Base-by-base conservation (phyloP, 495 filamentous ascomycete genomes). In the Aspergillus avenaceus region DNA sequence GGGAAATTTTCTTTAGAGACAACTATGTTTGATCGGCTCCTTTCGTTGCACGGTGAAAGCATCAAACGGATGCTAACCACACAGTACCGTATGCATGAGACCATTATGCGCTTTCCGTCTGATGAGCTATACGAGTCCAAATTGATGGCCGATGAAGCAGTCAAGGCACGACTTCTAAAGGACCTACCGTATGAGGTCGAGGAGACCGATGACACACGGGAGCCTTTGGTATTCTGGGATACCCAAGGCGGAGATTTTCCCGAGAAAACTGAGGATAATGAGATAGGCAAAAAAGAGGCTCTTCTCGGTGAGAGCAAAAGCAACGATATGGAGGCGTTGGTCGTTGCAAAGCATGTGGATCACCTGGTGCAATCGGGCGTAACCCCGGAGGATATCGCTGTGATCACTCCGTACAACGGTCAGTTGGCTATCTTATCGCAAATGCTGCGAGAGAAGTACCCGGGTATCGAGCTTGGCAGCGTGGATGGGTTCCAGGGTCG, bases 401-500 rank as follows among this genome's bases (percentile, higher is more conserved):
- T 99, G 8, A 84, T 98, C 19, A 97, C 93, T 23, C 93, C 93
- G 37, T 99, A 99, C 64, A 96, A 95, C 64, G 93, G 90, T 9
- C 93, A 98, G 77, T 75, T 96, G 7, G 82, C 86, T 2, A 69
- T 95, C 0, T 72, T 98, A 44, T 79, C 90, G 2, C 78, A 82
- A 32, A 64, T 76, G 50, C 75, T 98, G 14, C 90, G 91, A 49
- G 87, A 91, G 45, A 72, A 74, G 36, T 95, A 87, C 54, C 85
- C 85, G 0, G 90, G 84, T 3, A 81, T 99, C 12, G 93, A 99
- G 64, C 70, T 97, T 14, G 93, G 93, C 22, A 95, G 87, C 56
- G 89, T 99, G 3, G 93, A 99, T 69, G 91, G 91, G 6, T 99
- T 99, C 64, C 93, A 99, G 64, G 93, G 93, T 29, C 79, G 93